A percentile compares a stretch with the other conserved stretches of the same genome.
Evolutionary conservation across 2,329 filamentous ascomycete genomes (phyloP).

Genomic region (Fusarium vanettenii): DNA sequence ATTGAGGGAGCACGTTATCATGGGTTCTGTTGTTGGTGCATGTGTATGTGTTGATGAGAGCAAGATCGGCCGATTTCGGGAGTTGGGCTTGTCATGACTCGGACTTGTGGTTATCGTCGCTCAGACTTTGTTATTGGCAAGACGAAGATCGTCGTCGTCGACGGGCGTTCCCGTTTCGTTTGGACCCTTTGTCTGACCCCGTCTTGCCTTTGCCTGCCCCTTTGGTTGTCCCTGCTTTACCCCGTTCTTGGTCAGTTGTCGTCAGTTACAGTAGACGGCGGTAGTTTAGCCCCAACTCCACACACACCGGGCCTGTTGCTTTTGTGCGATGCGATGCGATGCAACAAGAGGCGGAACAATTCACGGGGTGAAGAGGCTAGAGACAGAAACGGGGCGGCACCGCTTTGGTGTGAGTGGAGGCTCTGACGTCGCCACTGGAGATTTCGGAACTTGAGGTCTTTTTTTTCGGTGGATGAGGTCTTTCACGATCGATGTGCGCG

Average conservation of each 20-base stretch:
- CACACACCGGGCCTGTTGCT: conserved; percentile 20
- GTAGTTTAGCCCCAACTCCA: conserved; percentile 15
- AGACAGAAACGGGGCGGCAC: neutral
- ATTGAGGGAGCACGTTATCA: neutral
- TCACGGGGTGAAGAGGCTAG: neutral
- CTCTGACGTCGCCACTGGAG: conserved; percentile 31
- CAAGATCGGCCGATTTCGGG: conserved; percentile 20
- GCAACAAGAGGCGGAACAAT: conserved; percentile 13
- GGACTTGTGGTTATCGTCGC: neutral
- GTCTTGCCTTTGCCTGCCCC: neutral
- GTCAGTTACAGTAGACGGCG: neutral
- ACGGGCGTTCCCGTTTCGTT: neutral
- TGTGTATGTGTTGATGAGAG: neutral
- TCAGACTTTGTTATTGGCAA: neutral
- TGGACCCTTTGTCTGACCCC: neutral
- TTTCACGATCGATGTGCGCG: conserved; percentile 24
- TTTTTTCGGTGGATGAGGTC: conserved; percentile 19
- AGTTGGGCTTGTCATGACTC: neutral
- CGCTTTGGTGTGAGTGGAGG: conserved; percentile 27
- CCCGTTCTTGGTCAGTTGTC: conserved; percentile 4
- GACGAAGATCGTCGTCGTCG: neutral
- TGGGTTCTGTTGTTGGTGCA: neutral
- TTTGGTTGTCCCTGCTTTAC: neutral
- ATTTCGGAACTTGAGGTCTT: neutral
- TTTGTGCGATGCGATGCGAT: conserved; percentile 13